Base-by-base conservation (phyloP, 176 grass and related monocot genomes). In the sorghum (Sorghum bicolor) region DNA sequence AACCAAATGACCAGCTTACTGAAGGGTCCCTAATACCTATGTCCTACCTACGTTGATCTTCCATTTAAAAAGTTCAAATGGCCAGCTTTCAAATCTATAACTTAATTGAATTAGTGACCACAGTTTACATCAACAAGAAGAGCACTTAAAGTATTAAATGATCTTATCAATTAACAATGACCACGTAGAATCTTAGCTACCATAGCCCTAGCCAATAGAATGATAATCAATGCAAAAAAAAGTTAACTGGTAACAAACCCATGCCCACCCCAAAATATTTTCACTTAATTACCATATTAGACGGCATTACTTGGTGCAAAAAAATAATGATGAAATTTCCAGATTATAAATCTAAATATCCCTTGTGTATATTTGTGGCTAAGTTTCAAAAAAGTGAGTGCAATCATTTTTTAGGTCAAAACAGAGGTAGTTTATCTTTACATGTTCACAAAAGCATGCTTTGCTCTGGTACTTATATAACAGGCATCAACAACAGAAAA, bases 401-500 rank as follows among this genome's bases (percentile, higher is more conserved):
- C 25, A 31, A 10, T 5, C 16, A 45, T 32, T 45, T 31, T 64
- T 64, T 31, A 45, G 15, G 38, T 79, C 4, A 22, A 14, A 78
- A 64, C 25, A 29, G 4, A 45, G 36, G 16, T 17, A 30, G 39
- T 44, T 16, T 22, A 64, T 17, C 29, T 65, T 15, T 66, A 66
- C 22, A 28, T 33, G 30, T 69, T 67, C 32, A 55, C n/a, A 37
- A 87, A 60, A 75, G 32, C 20, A 68, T 58, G 26, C 12, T 28
- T 31, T 74, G 39, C 20, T 72, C 29, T 41, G 43, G 66, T 67
- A 66, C 65, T 74, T 10, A 53, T 67, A 86, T 47, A 55, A 10
- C 33, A 87, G 60, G 45, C 61, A 74, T 58, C 60, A 71, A 79
- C 43, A 82, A 60, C 15, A 11, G 4, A 62, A 76, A 22, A 3